Evolutionary conservation across 768 basidiomycete species (phyloP), one percentile per base, ranked within the genome.

Genomic region (Gloeopeniophorella convolvens): DNA sequence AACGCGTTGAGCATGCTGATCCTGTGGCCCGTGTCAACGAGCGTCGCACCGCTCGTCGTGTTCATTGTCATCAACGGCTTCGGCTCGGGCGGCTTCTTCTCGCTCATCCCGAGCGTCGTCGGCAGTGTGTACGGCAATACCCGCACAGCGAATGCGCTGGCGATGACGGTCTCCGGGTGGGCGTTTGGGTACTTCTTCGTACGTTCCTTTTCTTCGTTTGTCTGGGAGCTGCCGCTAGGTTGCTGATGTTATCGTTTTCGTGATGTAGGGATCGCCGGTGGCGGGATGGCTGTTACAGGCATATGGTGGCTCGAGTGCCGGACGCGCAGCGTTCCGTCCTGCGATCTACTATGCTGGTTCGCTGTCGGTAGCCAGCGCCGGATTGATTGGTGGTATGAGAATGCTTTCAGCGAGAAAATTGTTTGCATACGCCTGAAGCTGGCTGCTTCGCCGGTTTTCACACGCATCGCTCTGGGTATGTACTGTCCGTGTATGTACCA

Each of bases 121-220:
- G 64, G 60, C 2, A 55, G 63, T 18, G 35, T 65, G 9, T 70
- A 65, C 45, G 63, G 62, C 20, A 33, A 59, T n/a, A 63, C 55
- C 10, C 51, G 66, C 21, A 54, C 66, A 16, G 51, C 62, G n/a
- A 58, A 60, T 16, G 66, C 67, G 1, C 62, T 70, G 30, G 64
- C 63, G n/a, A 67, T 69, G 66, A 53, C 66, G 26, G 59, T 64
- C 24, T 62, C 62, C 0, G 67, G 63, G 3, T 66, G 64, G 65
- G 59, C 59, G 0, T 54, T 62, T 24, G 65, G 67, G 32, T 67
- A 65, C 33, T 41, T 63, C 6, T 49, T 60, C 47, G 59, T 65
- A 42, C 48, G 58, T 20, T 40, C 16, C 31, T 37, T 33, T 26
- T 11, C 1, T 8, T 34, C 27, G 10, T 33, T 4, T 15, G 11